Evolutionary conservation across 495 filamentous ascomycete species (phyloP).

Genomic region (Echria macrotheca): DNA sequence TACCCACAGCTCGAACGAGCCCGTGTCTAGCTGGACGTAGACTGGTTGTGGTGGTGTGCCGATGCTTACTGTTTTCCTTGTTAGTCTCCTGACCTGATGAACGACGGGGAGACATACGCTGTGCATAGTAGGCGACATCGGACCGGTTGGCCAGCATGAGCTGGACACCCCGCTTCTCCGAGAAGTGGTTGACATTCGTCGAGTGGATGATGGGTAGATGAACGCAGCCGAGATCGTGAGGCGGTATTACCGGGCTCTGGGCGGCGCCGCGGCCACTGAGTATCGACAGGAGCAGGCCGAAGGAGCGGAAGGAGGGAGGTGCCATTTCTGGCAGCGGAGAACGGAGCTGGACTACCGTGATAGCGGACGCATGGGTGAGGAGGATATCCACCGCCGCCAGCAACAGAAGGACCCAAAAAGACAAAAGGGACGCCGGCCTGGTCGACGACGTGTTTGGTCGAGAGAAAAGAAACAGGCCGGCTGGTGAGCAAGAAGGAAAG

Average conservation of each 20-base stretch:
- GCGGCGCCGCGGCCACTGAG: slow-evolving; percentile 19
- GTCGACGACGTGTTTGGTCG: slow-evolving; percentile 3
- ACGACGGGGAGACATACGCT: slow-evolving; percentile 25
- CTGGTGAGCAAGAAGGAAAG: background rate
- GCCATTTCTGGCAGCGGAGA: slow-evolving; percentile 35
- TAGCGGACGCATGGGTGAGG: slow-evolving; percentile 27
- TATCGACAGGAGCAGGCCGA: slow-evolving; percentile 28
- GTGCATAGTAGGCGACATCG: slow-evolving; percentile 46
- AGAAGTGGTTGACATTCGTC: slow-evolving; percentile 37
- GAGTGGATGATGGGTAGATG: slow-evolving; percentile 45
- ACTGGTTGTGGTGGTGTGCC: slow-evolving; percentile 43
- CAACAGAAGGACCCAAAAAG: background rate
- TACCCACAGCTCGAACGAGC: slow-evolving; percentile 48
- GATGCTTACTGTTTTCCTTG: slow-evolving; percentile 37
- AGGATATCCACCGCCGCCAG: slow-evolving; percentile 8
- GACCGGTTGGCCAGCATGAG: slow-evolving; percentile 42
- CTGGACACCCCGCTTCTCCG: slow-evolving; percentile 34
- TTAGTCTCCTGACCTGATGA: slow-evolving; percentile 14
- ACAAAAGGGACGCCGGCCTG: slow-evolving; percentile 9
- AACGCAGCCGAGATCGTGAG: slow-evolving; percentile 30
- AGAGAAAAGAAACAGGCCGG: background rate
- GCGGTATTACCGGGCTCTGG: slow-evolving; percentile 10
- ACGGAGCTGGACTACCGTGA: slow-evolving; percentile 16
- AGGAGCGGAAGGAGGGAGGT: slow-evolving; percentile 25
- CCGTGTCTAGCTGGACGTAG: slow-evolving; percentile 46